phyloP scores from a whole-genome alignment of 768 basidiomycete genomes.

The Kwoniella heveanensis region DNA sequence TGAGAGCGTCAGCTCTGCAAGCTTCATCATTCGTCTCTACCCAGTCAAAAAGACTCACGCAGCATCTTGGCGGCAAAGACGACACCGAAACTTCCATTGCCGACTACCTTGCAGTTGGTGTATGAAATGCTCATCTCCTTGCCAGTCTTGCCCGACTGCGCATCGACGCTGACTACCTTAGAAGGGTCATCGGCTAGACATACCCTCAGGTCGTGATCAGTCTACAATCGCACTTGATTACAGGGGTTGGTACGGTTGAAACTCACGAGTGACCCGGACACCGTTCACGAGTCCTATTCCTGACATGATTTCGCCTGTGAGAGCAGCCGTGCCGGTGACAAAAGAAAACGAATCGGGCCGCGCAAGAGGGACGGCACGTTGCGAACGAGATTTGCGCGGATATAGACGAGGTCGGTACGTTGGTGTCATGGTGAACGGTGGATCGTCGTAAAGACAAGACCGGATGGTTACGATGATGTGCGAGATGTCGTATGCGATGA shows the following conservation, averaged over 20 bases:
- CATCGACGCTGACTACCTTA: slow-evolving; percentile 91
- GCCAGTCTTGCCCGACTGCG: slow-evolving; percentile 90
- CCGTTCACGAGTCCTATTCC: slow-evolving; percentile 52
- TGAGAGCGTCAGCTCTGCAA: no score
- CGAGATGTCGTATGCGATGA: no score
- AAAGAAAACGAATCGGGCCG: background rate
- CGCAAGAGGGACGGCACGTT: background rate
- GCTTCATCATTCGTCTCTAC: no score
- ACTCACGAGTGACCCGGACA: slow-evolving; percentile 55
- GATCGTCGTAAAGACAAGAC: no score
- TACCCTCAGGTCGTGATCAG: background rate
- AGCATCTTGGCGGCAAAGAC: slow-evolving; percentile 94
- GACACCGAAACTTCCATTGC: slow-evolving; percentile 98
- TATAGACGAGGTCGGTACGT: background rate
- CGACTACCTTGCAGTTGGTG: slow-evolving; percentile 97
- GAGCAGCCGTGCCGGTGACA: background rate
- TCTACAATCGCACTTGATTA: no score
- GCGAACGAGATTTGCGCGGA: background rate
- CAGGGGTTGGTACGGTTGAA: no score
- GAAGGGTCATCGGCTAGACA: slow-evolving; percentile 78
- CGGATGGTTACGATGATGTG: no score
- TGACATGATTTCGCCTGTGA: slow-evolving; percentile 34
- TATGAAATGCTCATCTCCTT: slow-evolving; percentile 85
- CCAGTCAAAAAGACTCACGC: slow-evolving; percentile 42
- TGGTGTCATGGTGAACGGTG: background rate